Conservation (phyloP, 2,329 filamentous ascomycete genomes). For the Talaromyces pinophilus region DNA sequence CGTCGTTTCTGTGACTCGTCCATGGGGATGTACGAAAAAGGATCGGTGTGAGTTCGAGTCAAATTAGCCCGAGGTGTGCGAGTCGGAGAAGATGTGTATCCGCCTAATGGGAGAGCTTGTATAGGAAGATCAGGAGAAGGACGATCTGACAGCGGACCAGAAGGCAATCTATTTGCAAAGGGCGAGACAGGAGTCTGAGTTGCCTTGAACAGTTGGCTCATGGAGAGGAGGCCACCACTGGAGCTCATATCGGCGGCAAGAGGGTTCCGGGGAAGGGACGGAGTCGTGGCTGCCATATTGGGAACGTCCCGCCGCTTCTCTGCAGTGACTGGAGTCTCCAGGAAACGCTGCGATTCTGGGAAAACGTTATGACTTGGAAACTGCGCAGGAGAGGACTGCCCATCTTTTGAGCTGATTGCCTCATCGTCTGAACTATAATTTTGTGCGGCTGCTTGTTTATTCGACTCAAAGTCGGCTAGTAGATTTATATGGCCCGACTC, state of each 20-base stretch:
- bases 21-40: slow-evolving; percentile 48
- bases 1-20: slow-evolving; percentile 49
- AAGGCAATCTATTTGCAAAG: slow-evolving; percentile 37
- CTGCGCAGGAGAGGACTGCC: slow-evolving; percentile 41
- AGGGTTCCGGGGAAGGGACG: slow-evolving; percentile 46
- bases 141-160: slow-evolving; percentile 47
- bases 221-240: slow-evolving; percentile 46
- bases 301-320: slow-evolving; percentile 37
- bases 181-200: slow-evolving; percentile 53
- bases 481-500: slow-evolving; percentile 49
- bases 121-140: slow-evolving; percentile 53
- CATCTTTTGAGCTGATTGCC: slow-evolving; percentile 35
- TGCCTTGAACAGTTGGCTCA: slow-evolving; percentile 52
- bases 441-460: slow-evolving; percentile 23
- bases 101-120: slow-evolving; percentile 38
- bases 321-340: slow-evolving; percentile 44
- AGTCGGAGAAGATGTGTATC: slow-evolving; percentile 42
- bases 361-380: slow-evolving; percentile 46
- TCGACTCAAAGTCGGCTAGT: slow-evolving; percentile 40
- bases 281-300: slow-evolving; percentile 37
- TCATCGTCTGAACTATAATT: slow-evolving; percentile 49
- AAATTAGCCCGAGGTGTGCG: slow-evolving; percentile 36
- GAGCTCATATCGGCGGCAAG: slow-evolving; percentile 40
- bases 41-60: slow-evolving; percentile 43
- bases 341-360: slow-evolving; percentile 50